These are phyloP conservation scores for Skeletonema marinoi DNA, from an alignment of 108 stramenopile genomes.

Conservation along the genomic window DNA sequence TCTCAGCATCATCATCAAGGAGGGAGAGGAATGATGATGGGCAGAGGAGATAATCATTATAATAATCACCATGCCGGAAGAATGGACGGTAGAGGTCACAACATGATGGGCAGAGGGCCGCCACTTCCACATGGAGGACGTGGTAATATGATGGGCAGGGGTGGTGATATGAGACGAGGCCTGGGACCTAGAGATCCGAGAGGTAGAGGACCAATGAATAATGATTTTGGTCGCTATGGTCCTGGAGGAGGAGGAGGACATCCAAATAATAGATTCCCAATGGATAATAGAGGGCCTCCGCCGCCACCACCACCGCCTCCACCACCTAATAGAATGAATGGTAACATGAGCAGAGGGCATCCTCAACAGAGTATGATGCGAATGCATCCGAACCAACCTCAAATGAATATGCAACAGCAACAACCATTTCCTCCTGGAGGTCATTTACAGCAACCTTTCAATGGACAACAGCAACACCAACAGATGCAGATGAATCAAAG, in stretches of 20 bases:
- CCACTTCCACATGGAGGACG: neutral
- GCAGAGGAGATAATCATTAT: neutral
- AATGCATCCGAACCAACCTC: constrained; percentile 1
- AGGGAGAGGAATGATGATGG: neutral
- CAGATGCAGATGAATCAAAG: constrained; percentile 11
- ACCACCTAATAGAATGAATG: neutral
- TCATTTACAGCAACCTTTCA: neutral
- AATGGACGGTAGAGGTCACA: neutral
- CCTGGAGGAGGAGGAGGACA: neutral
- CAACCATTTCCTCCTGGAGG: neutral
- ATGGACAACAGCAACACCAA: constrained; percentile 3
- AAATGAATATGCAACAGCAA: neutral
- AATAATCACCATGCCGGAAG: neutral
- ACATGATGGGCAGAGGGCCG: neutral
- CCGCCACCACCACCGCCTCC: neutral
- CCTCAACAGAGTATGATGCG: neutral
- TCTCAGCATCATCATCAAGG: neutral
- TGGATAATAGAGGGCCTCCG: constrained; percentile 1
- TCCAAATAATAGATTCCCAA: neutral
- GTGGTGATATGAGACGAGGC: neutral
- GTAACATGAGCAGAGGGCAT: neutral
- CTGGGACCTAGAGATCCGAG: neutral
- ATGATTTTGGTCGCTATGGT: neutral
- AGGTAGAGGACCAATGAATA: neutral
- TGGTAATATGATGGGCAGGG: neutral